Percentiles rank a stretch among this genome's conserved stretches.
phyloP scores from a whole-genome alignment of 176 grass and related monocot genomes.

The Tuctoria greenei region DNA sequence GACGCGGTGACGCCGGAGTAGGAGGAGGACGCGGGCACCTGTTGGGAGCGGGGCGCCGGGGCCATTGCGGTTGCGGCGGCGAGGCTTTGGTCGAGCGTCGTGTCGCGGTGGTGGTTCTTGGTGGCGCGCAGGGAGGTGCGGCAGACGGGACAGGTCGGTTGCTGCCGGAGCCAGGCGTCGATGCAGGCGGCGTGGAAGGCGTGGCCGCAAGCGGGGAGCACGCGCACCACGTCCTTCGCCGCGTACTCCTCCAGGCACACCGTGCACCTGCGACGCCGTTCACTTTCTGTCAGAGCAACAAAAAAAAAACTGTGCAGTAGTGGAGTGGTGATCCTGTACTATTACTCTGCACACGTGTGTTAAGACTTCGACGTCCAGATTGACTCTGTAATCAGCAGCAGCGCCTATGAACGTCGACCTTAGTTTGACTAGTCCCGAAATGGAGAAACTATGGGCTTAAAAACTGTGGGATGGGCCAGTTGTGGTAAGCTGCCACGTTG shows the following conservation, averaged over 20 bases:
- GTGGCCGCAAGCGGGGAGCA: conserved; percentile 65
- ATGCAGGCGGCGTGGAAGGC: conserved; percentile 76
- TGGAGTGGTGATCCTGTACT: not conserved
- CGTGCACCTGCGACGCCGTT: conserved; percentile 41
- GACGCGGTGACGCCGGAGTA: not conserved
- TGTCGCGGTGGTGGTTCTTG: not conserved
- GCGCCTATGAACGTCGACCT: not conserved
- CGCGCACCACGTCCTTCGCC: conserved; percentile 55
- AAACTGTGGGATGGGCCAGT: not conserved
- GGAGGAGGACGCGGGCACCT: conserved; percentile 17
- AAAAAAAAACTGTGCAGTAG: not conserved
- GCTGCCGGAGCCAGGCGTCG: conserved; percentile 66
- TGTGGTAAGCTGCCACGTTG: not conserved
- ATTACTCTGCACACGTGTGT: not conserved
- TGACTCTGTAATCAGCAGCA: no score
- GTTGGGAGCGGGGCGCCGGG: not conserved
- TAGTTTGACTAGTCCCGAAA: conserved; percentile 14
- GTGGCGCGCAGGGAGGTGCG: conserved; percentile 57
- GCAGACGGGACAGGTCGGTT: conserved; percentile 68
- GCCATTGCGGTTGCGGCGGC: conserved; percentile 2
- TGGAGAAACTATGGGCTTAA: not conserved
- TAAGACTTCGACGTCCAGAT: no score
- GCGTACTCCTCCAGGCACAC: conserved; percentile 71
- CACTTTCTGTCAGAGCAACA: not conserved
- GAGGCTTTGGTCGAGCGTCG: conserved; percentile 32